A percentile compares a stretch with the other conserved stretches of the same genome.
Conservation (phyloP, 2,329 filamentous ascomycete species). For the Botryosphaeria agaves region DNA sequence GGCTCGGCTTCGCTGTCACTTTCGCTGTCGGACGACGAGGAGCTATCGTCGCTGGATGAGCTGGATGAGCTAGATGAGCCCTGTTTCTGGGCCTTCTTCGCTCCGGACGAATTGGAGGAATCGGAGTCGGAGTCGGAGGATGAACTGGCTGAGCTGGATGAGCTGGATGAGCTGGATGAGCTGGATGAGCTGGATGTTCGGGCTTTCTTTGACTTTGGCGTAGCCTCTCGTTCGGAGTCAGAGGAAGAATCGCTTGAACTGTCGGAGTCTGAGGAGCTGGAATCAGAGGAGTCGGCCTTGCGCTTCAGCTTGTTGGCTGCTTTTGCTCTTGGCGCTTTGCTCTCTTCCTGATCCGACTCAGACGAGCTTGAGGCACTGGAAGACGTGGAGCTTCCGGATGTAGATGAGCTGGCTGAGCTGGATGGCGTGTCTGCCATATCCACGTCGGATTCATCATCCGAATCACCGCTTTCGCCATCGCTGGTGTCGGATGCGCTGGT, state of each 20-base stretch:
- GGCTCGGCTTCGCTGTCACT: constrained; percentile 7
- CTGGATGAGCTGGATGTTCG: no score
- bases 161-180: background rate
- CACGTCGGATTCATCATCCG: background rate
- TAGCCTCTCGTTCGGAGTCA: no score
- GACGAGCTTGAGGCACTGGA: background rate
- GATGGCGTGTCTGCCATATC: background rate
- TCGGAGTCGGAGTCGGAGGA: background rate
- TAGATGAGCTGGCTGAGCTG: background rate
- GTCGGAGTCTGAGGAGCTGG: background rate
- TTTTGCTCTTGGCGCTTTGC: background rate
- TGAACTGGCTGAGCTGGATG: background rate
- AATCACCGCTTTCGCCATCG: background rate
- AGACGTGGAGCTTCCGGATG: background rate
- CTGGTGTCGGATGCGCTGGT: no score
- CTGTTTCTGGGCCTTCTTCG: no score
- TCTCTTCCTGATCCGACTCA: no score
- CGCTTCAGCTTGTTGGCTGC: constrained; percentile 1
- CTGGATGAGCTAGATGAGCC: background rate
- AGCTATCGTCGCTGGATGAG: background rate
- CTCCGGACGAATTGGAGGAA: no score
- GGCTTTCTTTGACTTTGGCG: no score
- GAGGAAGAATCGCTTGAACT: background rate
- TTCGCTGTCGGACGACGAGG: constrained; percentile 5
- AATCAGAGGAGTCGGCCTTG: background rate